Evolutionary conservation across 495 filamentous ascomycete genomes (phyloP).

Genomic region (Amniculicola lignicola): DNA sequence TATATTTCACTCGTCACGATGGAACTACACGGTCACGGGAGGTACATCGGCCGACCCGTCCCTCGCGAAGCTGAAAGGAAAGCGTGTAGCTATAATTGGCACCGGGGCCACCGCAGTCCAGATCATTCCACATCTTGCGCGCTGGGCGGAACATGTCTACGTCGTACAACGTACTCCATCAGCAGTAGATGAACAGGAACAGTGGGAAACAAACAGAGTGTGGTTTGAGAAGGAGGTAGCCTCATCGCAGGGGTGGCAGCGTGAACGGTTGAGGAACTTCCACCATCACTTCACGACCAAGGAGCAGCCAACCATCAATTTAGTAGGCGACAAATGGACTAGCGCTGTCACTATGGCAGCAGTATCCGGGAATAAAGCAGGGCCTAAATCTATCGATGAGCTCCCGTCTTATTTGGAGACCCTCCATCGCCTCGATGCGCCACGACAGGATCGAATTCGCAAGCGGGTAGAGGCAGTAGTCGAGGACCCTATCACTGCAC

Average conservation of each 20-base stretch:
- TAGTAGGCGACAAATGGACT: slow-evolving; percentile 37
- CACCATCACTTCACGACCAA: slow-evolving; percentile 37
- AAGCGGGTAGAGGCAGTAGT: slow-evolving; percentile 34
- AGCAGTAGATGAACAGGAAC: slow-evolving; percentile 47
- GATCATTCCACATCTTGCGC: slow-evolving; percentile 50
- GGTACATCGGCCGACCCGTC: slow-evolving; percentile 47
- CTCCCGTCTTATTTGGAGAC: slow-evolving; percentile 41
- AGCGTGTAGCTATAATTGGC: slow-evolving; percentile 53
- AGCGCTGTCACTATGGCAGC: slow-evolving; percentile 11
- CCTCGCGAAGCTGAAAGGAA: slow-evolving; percentile 48
- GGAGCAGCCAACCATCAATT: slow-evolving; percentile 39
- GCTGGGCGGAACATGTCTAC: slow-evolving; percentile 51
- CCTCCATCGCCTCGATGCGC: slow-evolving; percentile 31
- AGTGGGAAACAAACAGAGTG: slow-evolving; percentile 49
- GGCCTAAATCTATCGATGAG: slow-evolving; percentile 34
- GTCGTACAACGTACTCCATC: slow-evolving; percentile 59
- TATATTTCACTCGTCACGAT: slow-evolving; percentile 53
- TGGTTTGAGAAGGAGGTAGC: slow-evolving; percentile 51
- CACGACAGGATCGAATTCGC: slow-evolving; percentile 35
- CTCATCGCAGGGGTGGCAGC: slow-evolving; percentile 37
- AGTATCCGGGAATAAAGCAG: slow-evolving; percentile 45
- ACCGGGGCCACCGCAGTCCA: slow-evolving; percentile 58
- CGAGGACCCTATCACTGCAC: slow-evolving; percentile 35
- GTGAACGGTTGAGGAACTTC: slow-evolving; percentile 33
- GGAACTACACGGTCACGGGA: slow-evolving; percentile 55